Evolutionary conservation across 164 flowering plant genomes (phyloP).

Genomic region (Vitis vinifera): DNA sequence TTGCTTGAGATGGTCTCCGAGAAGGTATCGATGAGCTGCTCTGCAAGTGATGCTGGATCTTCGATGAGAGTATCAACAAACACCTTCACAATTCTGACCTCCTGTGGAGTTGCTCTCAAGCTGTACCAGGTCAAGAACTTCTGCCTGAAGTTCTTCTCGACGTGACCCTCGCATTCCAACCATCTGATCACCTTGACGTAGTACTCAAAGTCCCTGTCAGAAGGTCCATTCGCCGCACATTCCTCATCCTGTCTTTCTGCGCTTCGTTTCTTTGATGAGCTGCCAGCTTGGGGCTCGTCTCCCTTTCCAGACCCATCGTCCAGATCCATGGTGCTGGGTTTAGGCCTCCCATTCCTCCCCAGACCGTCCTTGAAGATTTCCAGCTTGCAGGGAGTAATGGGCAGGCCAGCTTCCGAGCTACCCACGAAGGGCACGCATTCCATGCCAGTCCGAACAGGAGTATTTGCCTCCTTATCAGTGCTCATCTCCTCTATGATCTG

Average conservation of each 20-base stretch:
- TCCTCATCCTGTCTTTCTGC: slow-evolving; percentile 34
- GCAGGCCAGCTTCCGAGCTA: slow-evolving; percentile 46
- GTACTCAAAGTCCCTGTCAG: slow-evolving; percentile 66
- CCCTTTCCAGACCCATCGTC: slow-evolving; percentile 37
- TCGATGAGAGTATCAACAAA: slow-evolving; percentile 71
- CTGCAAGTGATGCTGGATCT: slow-evolving; percentile 85
- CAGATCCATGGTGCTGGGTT: slow-evolving; percentile 32
- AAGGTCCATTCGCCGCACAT: slow-evolving; percentile 25
- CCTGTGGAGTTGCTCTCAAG: slow-evolving; percentile 71
- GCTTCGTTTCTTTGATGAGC: slow-evolving; percentile 40
- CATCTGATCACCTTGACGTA: slow-evolving; percentile 76
- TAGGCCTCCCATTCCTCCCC: slow-evolving; percentile 38
- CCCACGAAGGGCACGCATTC: slow-evolving; percentile 44
- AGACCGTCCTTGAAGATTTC: slow-evolving; percentile 50
- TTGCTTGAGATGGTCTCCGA: slow-evolving; percentile 59
- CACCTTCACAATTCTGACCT: slow-evolving; percentile 71
- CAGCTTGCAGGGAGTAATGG: slow-evolving; percentile 72
- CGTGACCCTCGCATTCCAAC: slow-evolving; percentile 83
- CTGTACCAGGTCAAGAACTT: slow-evolving; percentile 96
- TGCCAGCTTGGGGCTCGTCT: slow-evolving; percentile 44
- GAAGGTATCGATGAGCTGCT: slow-evolving; percentile 86
- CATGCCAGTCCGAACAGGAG: slow-evolving; percentile 28
- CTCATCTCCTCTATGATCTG: slow-evolving; percentile 36
- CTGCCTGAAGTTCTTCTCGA: slow-evolving; percentile 72
- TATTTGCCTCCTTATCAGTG: slow-evolving; percentile 44